phyloP scores from a whole-genome alignment of 2,329 filamentous ascomycete species.

The Boeremia exigua region DNA sequence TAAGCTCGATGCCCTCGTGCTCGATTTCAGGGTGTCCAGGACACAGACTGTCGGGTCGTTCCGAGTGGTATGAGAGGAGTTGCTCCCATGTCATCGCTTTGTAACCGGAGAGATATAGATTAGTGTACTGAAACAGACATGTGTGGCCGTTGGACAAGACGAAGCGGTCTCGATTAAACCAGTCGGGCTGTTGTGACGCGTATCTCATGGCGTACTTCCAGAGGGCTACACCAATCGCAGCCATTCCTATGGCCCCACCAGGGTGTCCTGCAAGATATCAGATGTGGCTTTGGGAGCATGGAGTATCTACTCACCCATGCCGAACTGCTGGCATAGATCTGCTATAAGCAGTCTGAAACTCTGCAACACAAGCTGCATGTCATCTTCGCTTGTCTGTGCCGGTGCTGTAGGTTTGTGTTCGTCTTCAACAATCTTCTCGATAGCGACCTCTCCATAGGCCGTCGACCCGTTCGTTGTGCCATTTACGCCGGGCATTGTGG shows the following conservation, averaged over 20 bases:
- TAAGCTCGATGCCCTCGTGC: conserved; percentile 63
- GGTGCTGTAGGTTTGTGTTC: conserved; percentile 24
- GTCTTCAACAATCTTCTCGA: conserved; percentile 20
- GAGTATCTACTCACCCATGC: conserved; percentile 61
- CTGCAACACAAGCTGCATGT: conserved; percentile 56
- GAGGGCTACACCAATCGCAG: conserved; percentile 65
- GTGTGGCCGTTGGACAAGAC: conserved; percentile 67
- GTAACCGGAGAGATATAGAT: conserved; percentile 62
- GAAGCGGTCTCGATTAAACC: conserved; percentile 68
- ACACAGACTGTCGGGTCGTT: conserved; percentile 55
- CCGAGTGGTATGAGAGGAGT: conserved; percentile 62
- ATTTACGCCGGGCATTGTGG: conserved; percentile 3
- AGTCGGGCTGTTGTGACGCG: conserved; percentile 60
- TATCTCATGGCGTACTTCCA: conserved; percentile 70
- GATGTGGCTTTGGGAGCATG: conserved; percentile 39
- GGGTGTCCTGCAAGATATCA: conserved; percentile 1
- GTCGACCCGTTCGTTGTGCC: conserved; percentile 14
- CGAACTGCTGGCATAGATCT: conserved; percentile 71
- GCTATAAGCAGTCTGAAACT: conserved; percentile 69
- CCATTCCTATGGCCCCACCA: conserved; percentile 65
- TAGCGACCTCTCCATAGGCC: conserved; percentile 24
- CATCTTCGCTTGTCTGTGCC: conserved; percentile 21
- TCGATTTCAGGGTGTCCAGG: conserved; percentile 66
- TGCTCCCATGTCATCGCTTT: conserved; percentile 63
- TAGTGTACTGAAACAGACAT: conserved; percentile 62